Conservation (phyloP, 805 yeast genomes). For the Ogataea paraovalis region DNA sequence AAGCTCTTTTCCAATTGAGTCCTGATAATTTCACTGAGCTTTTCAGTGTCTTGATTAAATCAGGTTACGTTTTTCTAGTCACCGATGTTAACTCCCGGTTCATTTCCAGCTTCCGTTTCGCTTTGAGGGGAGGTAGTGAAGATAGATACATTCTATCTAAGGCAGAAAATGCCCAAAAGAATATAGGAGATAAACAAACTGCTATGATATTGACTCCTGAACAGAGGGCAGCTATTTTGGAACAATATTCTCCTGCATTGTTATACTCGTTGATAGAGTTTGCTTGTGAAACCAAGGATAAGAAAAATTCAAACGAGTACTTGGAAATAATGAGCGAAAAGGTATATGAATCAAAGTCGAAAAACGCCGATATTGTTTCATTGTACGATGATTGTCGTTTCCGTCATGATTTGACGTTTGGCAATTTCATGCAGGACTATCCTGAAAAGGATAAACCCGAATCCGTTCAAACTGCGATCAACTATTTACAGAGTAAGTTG, state of each 20-base stretch:
- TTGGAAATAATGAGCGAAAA: neutral
- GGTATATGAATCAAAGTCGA: neutral
- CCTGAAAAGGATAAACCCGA: neutral
- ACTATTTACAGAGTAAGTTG: neutral
- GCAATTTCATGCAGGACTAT: neutral
- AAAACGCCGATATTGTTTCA: neutral
- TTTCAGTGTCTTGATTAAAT: neutral
- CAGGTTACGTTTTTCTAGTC: neutral
- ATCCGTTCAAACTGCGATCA: neutral
- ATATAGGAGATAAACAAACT: neutral
- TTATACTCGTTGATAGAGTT: neutral
- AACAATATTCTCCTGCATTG: neutral
- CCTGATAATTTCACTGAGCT: neutral
- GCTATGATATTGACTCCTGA: no score
- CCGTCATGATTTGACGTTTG: neutral
- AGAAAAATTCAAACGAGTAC: neutral
- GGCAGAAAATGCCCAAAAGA: neutral
- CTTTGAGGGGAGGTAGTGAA: neutral
- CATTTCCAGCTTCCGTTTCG: neutral
- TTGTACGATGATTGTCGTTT: neutral
- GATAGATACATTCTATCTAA: neutral
- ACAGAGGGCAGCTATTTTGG: no score
- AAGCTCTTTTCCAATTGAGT: neutral
- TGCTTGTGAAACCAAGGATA: neutral
- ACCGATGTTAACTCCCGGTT: neutral